These are phyloP conservation scores for Omphalotus guepiniiformis DNA, from an alignment of 768 basidiomycete species.

Conservation along the genomic window DNA sequence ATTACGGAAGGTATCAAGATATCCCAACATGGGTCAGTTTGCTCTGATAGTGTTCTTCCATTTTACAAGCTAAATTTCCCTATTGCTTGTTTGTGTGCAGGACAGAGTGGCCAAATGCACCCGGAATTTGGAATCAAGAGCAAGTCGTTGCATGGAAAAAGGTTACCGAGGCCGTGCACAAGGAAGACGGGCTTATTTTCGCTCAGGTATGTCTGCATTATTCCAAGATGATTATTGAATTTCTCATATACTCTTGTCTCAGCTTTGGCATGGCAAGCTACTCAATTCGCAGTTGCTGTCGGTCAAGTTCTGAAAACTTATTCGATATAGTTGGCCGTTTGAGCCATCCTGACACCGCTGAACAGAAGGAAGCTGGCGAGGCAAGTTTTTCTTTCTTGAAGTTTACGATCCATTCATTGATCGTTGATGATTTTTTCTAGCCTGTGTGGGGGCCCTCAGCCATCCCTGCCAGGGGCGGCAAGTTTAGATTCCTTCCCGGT, in stretches of 20 bases:
- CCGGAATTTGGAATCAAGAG: constrained; percentile 43
- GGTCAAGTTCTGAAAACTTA: background rate
- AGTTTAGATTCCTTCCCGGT: constrained; percentile 22
- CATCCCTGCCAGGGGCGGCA: constrained; percentile 23
- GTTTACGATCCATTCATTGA: background rate
- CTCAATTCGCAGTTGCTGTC: background rate
- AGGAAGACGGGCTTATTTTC: constrained; percentile 39
- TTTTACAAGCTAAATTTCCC: background rate
- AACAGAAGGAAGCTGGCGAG: constrained; percentile 21
- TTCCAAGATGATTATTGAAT: too few species aligned
- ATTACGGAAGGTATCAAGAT: constrained; percentile 38
- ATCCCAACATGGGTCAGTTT: constrained; percentile 37
- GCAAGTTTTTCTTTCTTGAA: constrained; percentile 4
- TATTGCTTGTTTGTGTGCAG: constrained; percentile 15
- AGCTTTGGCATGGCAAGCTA: constrained; percentile 11
- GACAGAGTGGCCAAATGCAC: constrained; percentile 39
- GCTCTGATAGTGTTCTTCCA: background rate
- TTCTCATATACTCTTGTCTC: too few species aligned
- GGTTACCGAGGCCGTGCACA: constrained; percentile 44
- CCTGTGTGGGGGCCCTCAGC: constrained; percentile 25
- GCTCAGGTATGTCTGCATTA: constrained; percentile 41
- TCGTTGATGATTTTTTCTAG: constrained; percentile 8
- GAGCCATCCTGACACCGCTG: constrained; percentile 22
- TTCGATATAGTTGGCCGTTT: constrained; percentile 18
- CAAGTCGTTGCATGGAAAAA: constrained; percentile 43